Evolutionary conservation across 805 yeast genomes (phyloP), one percentile per base, ranked within the genome.

Genomic region (Teunomyces cretensis): DNA sequence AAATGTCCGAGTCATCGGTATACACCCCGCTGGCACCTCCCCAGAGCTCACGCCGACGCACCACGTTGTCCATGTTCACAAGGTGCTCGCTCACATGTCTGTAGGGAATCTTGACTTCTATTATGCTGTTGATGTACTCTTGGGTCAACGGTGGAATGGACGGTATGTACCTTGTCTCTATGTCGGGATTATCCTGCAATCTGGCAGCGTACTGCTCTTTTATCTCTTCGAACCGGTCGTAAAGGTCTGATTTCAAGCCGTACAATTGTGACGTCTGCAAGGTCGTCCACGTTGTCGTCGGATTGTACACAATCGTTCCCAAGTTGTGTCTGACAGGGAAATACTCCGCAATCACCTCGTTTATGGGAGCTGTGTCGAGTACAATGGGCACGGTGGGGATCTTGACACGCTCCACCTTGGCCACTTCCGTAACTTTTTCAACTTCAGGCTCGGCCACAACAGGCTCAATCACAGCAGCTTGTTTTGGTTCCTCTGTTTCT

Each of bases 1-100:
- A 74, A 2, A 91, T 68, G 62, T 92, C 96, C 1, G 96, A 86
- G 62, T 92, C 99, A 64, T 94, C 98, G 0, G 97, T 88, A 64
- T 92, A 94, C 0, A 94, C 72, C 36, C 91, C 96, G 1, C 91
- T 79, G 9, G 59, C 59, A 2, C 76, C 76, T 2, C 99, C 99
- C 98, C 98, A 92, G 1, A 90, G 51, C 38, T 78, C 75, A 41
- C 81, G 68, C 30, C 55, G 58, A 13, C 46, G 44, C 4, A 54
- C 50, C 2, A 56, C 55, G 5, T 47, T 46, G 26, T 54, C 57
- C 11, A 72, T 26, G 68, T 71, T 41, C 70, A 71, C 30, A 9
- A 35, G 38, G 4, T 40, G 26, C 65, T 56, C 33, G 71, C 65
- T 6, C 65, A 56, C 39, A 52, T 66, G 74, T 37, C 70, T 48